Evolutionary conservation across 352 stramenopile genomes (phyloP).

Genomic region (Globisporangium viniferum): DNA sequence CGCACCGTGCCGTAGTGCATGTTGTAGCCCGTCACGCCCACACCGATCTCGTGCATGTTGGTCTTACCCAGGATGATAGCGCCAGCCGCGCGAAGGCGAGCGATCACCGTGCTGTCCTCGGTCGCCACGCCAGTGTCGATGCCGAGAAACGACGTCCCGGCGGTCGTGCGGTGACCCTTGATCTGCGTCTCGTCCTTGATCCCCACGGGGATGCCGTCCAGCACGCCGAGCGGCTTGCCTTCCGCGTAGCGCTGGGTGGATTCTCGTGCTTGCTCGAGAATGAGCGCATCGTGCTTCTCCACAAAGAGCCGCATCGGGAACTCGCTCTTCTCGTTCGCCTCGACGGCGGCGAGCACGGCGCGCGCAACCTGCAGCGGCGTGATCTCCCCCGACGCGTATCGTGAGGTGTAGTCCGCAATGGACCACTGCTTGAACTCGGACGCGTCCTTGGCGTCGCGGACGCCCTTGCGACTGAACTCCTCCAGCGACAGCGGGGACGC

Average conservation of each 20-base stretch:
- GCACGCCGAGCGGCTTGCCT: slow-evolving; percentile 58
- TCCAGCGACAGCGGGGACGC: slow-evolving; percentile 21
- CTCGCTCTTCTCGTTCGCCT: slow-evolving; percentile 45
- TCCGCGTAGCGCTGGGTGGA: slow-evolving; percentile 71
- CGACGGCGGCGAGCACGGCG: slow-evolving; percentile 53
- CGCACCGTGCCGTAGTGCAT: slow-evolving; percentile 63
- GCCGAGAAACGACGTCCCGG: slow-evolving; percentile 75
- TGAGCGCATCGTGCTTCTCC: slow-evolving; percentile 67
- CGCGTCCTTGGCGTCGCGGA: slow-evolving; percentile 7
- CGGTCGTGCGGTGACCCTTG: slow-evolving; percentile 59
- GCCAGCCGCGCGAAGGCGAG: slow-evolving; percentile 58
- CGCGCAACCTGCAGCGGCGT: slow-evolving; percentile 69
- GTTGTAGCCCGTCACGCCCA: slow-evolving; percentile 75
- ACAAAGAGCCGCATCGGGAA: slow-evolving; percentile 69
- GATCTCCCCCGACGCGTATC: slow-evolving; percentile 40
- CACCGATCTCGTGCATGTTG: slow-evolving; percentile 89
- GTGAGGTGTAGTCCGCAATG: slow-evolving; percentile 62
- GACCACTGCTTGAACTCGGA: slow-evolving; percentile 61
- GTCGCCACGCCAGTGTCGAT: slow-evolving; percentile 37
- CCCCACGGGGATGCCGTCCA: slow-evolving; percentile 86
- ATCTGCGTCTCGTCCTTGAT: slow-evolving; percentile 88
- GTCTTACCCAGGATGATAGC: slow-evolving; percentile 88
- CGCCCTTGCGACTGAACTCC: slow-evolving; percentile 28
- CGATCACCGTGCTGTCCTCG: slow-evolving; percentile 52
- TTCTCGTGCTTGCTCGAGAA: slow-evolving; percentile 59